These are phyloP conservation scores for Tricholoma bakamatsutake DNA, from an alignment of 768 basidiomycete species.

Conservation along the genomic window DNA sequence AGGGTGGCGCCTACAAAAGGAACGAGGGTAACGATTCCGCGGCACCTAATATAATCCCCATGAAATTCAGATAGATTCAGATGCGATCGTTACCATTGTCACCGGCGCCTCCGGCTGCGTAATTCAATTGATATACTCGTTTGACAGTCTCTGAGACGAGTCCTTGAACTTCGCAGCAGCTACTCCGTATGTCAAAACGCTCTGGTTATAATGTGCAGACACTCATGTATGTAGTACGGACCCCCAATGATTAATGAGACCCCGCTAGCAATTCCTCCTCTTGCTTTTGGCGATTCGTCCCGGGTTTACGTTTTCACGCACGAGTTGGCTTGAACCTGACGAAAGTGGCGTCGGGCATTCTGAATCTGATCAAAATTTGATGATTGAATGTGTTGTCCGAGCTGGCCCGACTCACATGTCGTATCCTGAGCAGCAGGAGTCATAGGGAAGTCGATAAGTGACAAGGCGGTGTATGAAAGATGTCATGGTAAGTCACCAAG, in stretches of 20 bases:
- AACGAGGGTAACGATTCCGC: conserved; percentile 14
- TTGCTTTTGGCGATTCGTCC: too few relatives aligned
- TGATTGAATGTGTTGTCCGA: background rate
- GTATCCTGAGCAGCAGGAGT: background rate
- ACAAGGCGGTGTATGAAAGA: background rate
- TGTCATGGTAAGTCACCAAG: background rate
- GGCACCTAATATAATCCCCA: conserved; percentile 9
- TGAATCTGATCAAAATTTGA: background rate
- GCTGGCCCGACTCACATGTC: background rate
- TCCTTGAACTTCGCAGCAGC: background rate
- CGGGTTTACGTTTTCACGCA: conserved; percentile 16
- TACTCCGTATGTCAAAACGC: background rate
- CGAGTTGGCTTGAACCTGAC: conserved; percentile 14
- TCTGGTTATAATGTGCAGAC: background rate
- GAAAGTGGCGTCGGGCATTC: conserved; percentile 11
- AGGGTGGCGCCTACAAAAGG: conserved; percentile 27
- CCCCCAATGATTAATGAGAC: background rate
- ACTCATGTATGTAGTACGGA: too few relatives aligned
- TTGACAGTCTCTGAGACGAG: too few relatives aligned
- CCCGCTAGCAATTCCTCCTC: too few relatives aligned
- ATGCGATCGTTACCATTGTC: background rate
- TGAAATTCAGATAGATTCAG: background rate
- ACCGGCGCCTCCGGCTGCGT: conserved; percentile 3
- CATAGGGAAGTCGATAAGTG: background rate
- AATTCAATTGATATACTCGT: background rate